Base-by-base conservation (phyloP, 129 eudicot genomes). In the Tanacetum coccineum region DNA sequence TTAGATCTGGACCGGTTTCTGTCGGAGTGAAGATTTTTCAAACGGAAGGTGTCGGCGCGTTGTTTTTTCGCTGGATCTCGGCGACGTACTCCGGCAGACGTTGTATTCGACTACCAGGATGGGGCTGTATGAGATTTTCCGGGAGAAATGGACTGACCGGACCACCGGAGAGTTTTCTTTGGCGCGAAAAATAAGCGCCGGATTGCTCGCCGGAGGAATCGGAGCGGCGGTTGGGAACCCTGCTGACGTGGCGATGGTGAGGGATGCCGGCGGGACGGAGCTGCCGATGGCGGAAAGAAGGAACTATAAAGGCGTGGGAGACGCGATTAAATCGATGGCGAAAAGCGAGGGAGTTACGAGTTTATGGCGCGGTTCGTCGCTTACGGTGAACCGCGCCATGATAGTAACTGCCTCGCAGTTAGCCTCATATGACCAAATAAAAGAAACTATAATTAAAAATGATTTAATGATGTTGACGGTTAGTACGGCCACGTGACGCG, bases 381-480 rank as follows among this genome's bases (percentile, higher is more conserved):
- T 89, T 4, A 89, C 96, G n/a, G 96, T 89, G 87, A 85, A 86
- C 80, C 90, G 94, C 20, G 96, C 96, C 3, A 89, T 89, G 96
- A 74, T 89, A 13, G 96, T 86, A 6, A 89, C 96, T 2, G 90
- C 96, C 3, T 85, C 94, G 13, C 96, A 89, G 59, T 74, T 89
- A 18, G 96, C 96, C 25, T 85, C 96, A 26, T 89, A 89, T 39
- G 94, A 89, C 70, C 84, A 89, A 72, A 44, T 89, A 48, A 89
- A 89, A 76, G 94, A 89, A 58, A 49, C 71, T 52, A 85, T 89
- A 0, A 42, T 89, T 26, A 74, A 72, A 18, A 72, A 80, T 3
- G 75, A 57, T 10, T 47, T 83, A 44, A 83, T 83, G 94, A 57
- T n/a, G n/a, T 42, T 4, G 96, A 89, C 32, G 96, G 44, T 50